These are phyloP conservation scores for Podila epicladia DNA, from an alignment of 192 early-diverging fungal species.

Conservation along the genomic window DNA sequence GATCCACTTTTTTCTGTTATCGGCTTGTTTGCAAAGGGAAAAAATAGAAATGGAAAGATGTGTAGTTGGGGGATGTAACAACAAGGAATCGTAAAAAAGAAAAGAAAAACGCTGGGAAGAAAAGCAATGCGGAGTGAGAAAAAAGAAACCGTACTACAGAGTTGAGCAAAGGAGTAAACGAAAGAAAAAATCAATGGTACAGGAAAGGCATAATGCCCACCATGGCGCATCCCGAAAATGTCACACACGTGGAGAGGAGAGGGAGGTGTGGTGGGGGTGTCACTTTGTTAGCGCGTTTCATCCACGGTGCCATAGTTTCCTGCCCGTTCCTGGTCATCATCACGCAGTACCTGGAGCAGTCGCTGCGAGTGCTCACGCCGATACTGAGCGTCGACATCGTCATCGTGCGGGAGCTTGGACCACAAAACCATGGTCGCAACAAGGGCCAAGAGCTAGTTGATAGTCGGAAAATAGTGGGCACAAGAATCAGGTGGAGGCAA, in stretches of 20 bases:
- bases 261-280: neutral
- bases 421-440: conserved; percentile 1
- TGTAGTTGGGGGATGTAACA: too few relatives aligned
- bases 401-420: conserved; percentile 12
- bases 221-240: neutral
- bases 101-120: neutral
- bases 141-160: neutral
- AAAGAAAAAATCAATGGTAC: too few relatives aligned
- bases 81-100: neutral
- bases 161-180: neutral
- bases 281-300: neutral
- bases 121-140: neutral
- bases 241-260: neutral
- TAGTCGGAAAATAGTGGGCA: neutral
- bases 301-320: conserved; percentile 1
- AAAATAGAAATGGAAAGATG: neutral
- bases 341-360: conserved; percentile 18
- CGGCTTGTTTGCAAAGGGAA: neutral
- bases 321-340: conserved; percentile 15
- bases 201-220: too few relatives aligned
- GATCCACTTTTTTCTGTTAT: too few relatives aligned
- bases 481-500: neutral
- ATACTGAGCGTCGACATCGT: conserved; percentile 4
- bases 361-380: conserved; percentile 13
- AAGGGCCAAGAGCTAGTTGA: conserved; percentile 23